Conservation (phyloP, 2,329 filamentous ascomycete species). For the Phaeosphaeria sp. region DNA sequence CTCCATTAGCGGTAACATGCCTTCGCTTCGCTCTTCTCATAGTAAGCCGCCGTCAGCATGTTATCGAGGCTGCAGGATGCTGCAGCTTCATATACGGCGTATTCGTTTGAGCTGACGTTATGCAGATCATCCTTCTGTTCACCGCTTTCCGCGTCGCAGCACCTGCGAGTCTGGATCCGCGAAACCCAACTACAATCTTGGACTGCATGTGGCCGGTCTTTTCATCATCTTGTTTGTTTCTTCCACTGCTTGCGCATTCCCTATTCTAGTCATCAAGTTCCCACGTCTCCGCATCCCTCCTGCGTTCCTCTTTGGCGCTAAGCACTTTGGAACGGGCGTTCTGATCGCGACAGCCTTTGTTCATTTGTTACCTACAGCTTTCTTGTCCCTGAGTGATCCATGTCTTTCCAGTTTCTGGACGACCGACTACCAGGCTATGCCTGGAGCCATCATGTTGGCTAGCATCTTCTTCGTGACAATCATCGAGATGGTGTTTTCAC, state of each 20-base stretch:
- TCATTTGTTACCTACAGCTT: conserved; percentile 69
- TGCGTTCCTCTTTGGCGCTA: conserved; percentile 64
- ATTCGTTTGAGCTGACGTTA: conserved; percentile 2
- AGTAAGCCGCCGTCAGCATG: conserved; percentile 12
- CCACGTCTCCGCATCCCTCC: conserved; percentile 66
- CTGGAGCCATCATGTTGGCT: conserved; percentile 68
- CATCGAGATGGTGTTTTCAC: conserved; percentile 66
- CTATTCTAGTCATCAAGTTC: conserved; percentile 65
- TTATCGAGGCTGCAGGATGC: neutral
- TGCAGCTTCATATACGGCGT: neutral
- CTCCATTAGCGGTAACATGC: conserved; percentile 16
- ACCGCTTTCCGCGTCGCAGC: conserved; percentile 20
- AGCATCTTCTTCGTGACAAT: conserved; percentile 66
- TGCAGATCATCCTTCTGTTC: conserved; percentile 8
- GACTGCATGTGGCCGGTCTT: conserved; percentile 39
- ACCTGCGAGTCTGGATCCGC: conserved; percentile 30
- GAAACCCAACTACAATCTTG: conserved; percentile 34
- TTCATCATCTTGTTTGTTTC: conserved; percentile 46
- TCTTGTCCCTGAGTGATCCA: conserved; percentile 51
- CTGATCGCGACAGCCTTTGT: conserved; percentile 85
- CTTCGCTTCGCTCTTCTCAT: conserved; percentile 8
- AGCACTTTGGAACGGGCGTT: conserved; percentile 73
- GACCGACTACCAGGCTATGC: conserved; percentile 64
- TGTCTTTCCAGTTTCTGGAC: conserved; percentile 65
- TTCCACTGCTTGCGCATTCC: conserved; percentile 63